Base-by-base conservation (phyloP, 2,329 filamentous ascomycete species). In the Fusarium buxicola region DNA sequence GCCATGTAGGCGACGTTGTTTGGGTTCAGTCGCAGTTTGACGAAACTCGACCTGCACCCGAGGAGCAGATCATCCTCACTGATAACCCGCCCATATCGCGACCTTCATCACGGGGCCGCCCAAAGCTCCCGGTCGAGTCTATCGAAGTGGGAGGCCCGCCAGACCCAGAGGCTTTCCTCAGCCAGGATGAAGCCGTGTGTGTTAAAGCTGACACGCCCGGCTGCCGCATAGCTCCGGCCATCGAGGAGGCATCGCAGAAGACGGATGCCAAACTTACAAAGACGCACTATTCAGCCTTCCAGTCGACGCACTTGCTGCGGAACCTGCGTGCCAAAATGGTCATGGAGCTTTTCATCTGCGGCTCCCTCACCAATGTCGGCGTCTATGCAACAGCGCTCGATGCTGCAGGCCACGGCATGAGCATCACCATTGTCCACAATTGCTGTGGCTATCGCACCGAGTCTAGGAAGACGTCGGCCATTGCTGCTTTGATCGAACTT, bases 301-400 rank as follows among this genome's bases (percentile, higher is more conserved):
- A 88, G 49, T 87, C 86, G 8, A 92, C 89, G 0, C 84, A 86
- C 44, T 81, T 98, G 13, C 83, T 98, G 8, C 82, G 90, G 45
- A 83, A 87, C n/a, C 79, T 98, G 40, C 87, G 94, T n/a, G 88
- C 88, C n/a, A 91, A 89, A 63, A 89, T 97, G 66, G 87, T 96
- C 56, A 97, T 93, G 3, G 91, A 97, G 70, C 81, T 99, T 11
- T 97, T 91, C 76, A 86, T 98, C 21, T 96, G 92, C 71, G 95
- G 95, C 18, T 90, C 91, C 39, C 84, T 96, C 44, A 92, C 90
- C 38, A 97, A 98, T 70, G 81, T 96, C 31, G 94, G 93, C 28
- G 89, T 98, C 41, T 93, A 95, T 73, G 94, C 95, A 8, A 97
- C 94, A 1, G 93, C 93, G 4, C 83, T 96, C 62, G 95, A 97